A percentile compares a stretch with the other conserved stretches of the same genome.
Conservation (phyloP, 2,329 filamentous ascomycete genomes). For the Colletotrichum cordylinicola region DNA sequence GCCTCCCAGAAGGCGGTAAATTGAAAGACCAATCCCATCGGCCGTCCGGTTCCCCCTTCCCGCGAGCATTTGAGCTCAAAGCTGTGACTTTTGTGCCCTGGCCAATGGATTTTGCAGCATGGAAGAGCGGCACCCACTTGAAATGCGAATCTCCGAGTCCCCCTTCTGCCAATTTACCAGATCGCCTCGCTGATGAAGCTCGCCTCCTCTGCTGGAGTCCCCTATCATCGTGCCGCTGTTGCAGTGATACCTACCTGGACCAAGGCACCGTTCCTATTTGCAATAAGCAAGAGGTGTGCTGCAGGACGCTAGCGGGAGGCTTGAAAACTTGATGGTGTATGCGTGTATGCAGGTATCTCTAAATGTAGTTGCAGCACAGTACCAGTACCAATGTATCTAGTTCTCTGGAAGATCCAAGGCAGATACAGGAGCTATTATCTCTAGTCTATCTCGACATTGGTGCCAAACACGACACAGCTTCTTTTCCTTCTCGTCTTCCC, state of each 20-base stretch:
- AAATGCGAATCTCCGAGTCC: neutral
- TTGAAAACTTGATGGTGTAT: neutral
- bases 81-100: neutral
- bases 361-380: neutral
- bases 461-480: neutral
- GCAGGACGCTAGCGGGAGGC: neutral
- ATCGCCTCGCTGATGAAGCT: neutral
- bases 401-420: slow-evolving; percentile 5
- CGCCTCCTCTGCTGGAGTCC: neutral
- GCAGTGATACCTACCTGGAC: neutral
- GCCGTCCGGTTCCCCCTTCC: neutral
- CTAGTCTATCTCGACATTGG: neutral
- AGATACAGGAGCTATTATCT: neutral
- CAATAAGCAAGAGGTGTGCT: neutral
- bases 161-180: slow-evolving; percentile 8
- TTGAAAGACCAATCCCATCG: neutral
- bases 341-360: neutral
- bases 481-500: neutral
- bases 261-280: neutral
- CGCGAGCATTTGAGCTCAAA: neutral
- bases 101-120: neutral
- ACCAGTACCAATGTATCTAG: neutral
- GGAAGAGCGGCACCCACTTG: neutral
- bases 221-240: slow-evolving; percentile 2
- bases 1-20: neutral